Conservation (phyloP, 257 asterid genomes). For the Plectranthus barbatus region DNA sequence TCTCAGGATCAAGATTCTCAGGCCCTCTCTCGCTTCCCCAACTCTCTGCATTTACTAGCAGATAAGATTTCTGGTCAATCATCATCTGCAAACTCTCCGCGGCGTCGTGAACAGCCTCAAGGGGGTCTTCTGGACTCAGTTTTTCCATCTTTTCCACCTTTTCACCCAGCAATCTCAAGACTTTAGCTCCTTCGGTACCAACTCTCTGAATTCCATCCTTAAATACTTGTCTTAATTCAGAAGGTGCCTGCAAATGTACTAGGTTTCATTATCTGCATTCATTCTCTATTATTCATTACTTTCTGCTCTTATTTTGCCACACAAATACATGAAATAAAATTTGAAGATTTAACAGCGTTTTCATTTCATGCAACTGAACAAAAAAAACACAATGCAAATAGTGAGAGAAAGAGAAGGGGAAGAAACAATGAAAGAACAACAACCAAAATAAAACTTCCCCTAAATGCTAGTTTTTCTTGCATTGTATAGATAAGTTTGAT, state of each 20-base stretch:
- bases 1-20: constrained; percentile 48
- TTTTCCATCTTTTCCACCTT: constrained; percentile 91
- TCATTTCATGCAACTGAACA: too few relatives aligned
- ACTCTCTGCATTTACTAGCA: constrained; percentile 70
- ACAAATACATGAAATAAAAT: too few relatives aligned
- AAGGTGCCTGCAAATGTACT: constrained; percentile 47
- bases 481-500: too few relatives aligned
- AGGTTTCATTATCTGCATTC: background rate
- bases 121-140: constrained; percentile 49
- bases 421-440: too few relatives aligned
- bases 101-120: constrained; percentile 68
- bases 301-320: too few relatives aligned
- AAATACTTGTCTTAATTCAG: constrained; percentile 72
- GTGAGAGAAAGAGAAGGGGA: too few relatives aligned
- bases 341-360: too few relatives aligned
- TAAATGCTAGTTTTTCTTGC: too few relatives aligned
- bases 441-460: too few relatives aligned
- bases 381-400: too few relatives aligned
- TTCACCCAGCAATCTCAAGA: constrained; percentile 58
- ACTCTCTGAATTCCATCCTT: constrained; percentile 63
- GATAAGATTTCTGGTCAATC: constrained; percentile 84
- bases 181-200: constrained; percentile 79
- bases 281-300: background rate
- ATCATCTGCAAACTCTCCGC: constrained; percentile 74
- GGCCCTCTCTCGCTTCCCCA: constrained; percentile 64